Evolutionary conservation across 1,284 basidiomycete species (phyloP), one percentile per base, ranked within the genome.

Genomic region (Pascua sp.): DNA sequence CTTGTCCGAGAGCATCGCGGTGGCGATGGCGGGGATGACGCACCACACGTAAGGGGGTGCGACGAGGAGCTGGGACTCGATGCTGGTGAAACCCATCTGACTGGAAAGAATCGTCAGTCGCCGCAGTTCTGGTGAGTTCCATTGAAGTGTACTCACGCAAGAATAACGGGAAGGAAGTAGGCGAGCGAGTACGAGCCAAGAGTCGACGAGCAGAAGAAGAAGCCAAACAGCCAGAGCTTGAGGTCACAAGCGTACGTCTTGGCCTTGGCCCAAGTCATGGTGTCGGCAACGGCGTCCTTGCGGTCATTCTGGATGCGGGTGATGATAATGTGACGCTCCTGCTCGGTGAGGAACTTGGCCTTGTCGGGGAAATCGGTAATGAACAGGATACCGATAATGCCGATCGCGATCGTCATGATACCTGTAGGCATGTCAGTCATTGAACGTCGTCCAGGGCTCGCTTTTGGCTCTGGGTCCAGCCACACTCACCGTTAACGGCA

Each of bases 201-300:
- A 12, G 65, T 67, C n/a, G 61, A 55, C 38, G 60, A 55, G 54
- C 69, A 65, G 67, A 80, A 77, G 64, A 76, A 67, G 53, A 80
- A 63, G 12, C 71, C 77, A 51, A 77, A 80, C 4, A 66, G 56
- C 79, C 79, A 80, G 7, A 78, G 60, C 70, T 78, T 79, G 60
- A 69, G 59, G 62, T 80, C 77, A n/a, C 17, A 10, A 10, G 69
- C 48, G 62, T 80, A 77, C 49, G 55, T 45, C 15, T 10, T 5
- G 38, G 72, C 47, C 61, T 77, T 78, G 36, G 46, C 24, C 57
- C 59, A 56, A 17, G 77, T 77, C 18, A 80, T 63, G 3, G 65
- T 39, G 59, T 81, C 79, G 38, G 70, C 68, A 18, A 66, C 65
- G 32, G 77, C 67, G 63, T 81, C 80, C 38, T 71, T 43, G 16